phyloP scores from a whole-genome alignment of 768 basidiomycete species.

The Boletus pseudo-olivaceus region DNA sequence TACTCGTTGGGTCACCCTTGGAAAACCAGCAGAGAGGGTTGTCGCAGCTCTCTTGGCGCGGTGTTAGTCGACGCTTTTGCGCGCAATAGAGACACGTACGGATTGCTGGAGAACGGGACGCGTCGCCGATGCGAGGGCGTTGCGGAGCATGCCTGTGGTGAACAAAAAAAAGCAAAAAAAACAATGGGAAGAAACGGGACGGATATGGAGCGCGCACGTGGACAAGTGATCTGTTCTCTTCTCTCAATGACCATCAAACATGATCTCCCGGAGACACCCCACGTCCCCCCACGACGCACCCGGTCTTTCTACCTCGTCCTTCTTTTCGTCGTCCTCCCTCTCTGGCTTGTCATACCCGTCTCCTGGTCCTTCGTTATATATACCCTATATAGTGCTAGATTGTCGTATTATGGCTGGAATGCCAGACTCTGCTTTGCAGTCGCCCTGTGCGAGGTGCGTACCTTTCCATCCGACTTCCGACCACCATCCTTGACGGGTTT shows the following conservation, averaged over 20 bases:
- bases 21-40: slow-evolving; percentile 75
- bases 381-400: slow-evolving; percentile 40
- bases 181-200: slow-evolving; percentile 32
- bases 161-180: slow-evolving; percentile 16
- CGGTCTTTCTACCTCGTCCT: slow-evolving; percentile 60
- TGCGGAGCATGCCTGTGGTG: slow-evolving; percentile 54
- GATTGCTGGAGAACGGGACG: slow-evolving; percentile 52
- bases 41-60: slow-evolving; percentile 60
- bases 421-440: slow-evolving; percentile 41
- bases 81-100: slow-evolving; percentile 38
- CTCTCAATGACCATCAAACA: not conserved
- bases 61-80: not conserved
- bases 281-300: slow-evolving; percentile 36
- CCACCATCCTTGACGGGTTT: not conserved
- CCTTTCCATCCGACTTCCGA: not conserved
- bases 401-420: slow-evolving; percentile 42
- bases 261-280: slow-evolving; percentile 35
- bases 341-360: slow-evolving; percentile 60
- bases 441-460: slow-evolving; percentile 57
- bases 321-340: slow-evolving; percentile 51
- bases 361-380: slow-evolving; percentile 62
- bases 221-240: not conserved
- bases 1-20: slow-evolving; percentile 70
- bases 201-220: not conserved
- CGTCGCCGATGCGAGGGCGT: slow-evolving; percentile 52